Evolutionary conservation across 805 yeast species (phyloP), one percentile per base, ranked within the genome.

Genomic region (Kazachstania kunashirensis): DNA sequence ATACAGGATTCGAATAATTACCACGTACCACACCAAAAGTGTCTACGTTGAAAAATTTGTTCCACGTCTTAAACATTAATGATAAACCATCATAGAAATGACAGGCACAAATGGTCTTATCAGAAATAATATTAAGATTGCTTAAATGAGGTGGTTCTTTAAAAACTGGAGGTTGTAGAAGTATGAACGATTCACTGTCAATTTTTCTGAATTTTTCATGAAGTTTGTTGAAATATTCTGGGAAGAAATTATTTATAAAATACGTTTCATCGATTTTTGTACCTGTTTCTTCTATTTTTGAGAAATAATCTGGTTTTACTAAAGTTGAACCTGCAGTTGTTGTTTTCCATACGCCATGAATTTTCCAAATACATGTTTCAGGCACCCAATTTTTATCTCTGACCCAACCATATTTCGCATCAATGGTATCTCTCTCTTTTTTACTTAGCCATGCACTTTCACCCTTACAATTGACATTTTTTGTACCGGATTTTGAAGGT

Each of bases 41-140:
- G 51, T 92, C 95, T 8, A 88, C 94, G 50, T 89, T 89, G 59
- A 79, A 81, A 33, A 58, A 62, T 24, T 75, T 66, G 51, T 82
- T 84, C 98, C 98, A 92, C 5, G 79, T 73, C 59, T 86, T 85
- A 58, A 83, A 81, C 88, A 92, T 79, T 25, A 89, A 63, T 2
- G 96, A 82, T 77, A 89, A 71, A 0, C 97, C 98, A 56, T 89
- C 98, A 55, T 89, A 89, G 56, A 79, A 89, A 59, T 89, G 98
- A 2, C 94, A 92, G 14, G 94, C 77, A 48, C 78, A 79, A 2
- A 82, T 75, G 0, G 89, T 78, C 34, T 70, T 71, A 1, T 64
- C 54, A 49, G 82, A 92, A 11, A 81, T 53, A n/a, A 77, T 52
- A 3, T 64, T 53, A 29, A 72, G 67, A 10, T 67, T 69, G 40